Evolutionary conservation across 2,329 filamentous ascomycete species (phyloP).

Genomic region (Alternaria longipes): DNA sequence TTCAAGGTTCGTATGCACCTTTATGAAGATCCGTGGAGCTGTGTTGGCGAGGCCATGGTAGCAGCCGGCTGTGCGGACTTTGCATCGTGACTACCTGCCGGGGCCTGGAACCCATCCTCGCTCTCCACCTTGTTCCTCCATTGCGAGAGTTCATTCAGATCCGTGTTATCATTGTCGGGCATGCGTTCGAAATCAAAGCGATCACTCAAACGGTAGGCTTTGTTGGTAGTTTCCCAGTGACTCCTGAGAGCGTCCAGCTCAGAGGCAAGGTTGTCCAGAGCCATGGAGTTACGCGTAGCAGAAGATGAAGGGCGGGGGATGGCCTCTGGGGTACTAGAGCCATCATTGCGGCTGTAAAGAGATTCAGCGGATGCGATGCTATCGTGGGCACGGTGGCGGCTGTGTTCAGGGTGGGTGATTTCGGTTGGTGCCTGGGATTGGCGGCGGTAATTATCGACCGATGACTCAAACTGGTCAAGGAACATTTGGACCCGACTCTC

Average conservation of each 20-base stretch:
- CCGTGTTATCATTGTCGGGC: slow-evolving; percentile 48
- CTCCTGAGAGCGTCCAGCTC: slow-evolving; percentile 90
- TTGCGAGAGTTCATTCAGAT: slow-evolving; percentile 45
- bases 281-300: slow-evolving; percentile 67
- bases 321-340: slow-evolving; percentile 46
- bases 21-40: slow-evolving; percentile 6
- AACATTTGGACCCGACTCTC: slow-evolving; percentile 93
- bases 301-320: slow-evolving; percentile 36
- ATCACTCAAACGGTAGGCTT: slow-evolving; percentile 90
- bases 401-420: slow-evolving; percentile 46
- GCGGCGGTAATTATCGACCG: slow-evolving; percentile 92
- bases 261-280: slow-evolving; percentile 87
- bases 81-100: slow-evolving; percentile 7
- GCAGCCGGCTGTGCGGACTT: slow-evolving; percentile 7
- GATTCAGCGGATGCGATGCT: slow-evolving; percentile 69
- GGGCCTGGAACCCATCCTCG: slow-evolving; percentile 36
- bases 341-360: slow-evolving; percentile 56
- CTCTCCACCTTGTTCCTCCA: slow-evolving; percentile 47
- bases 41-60: slow-evolving; percentile 6
- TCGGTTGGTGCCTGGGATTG: slow-evolving; percentile 62
- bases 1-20: not conserved
- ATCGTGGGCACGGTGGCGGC: slow-evolving; percentile 59
- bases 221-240: slow-evolving; percentile 96
- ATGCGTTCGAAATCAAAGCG: slow-evolving; percentile 83
- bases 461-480: slow-evolving; percentile 91